Base-by-base conservation (phyloP, 306 rosid species). In the Inga oerstediana region DNA sequence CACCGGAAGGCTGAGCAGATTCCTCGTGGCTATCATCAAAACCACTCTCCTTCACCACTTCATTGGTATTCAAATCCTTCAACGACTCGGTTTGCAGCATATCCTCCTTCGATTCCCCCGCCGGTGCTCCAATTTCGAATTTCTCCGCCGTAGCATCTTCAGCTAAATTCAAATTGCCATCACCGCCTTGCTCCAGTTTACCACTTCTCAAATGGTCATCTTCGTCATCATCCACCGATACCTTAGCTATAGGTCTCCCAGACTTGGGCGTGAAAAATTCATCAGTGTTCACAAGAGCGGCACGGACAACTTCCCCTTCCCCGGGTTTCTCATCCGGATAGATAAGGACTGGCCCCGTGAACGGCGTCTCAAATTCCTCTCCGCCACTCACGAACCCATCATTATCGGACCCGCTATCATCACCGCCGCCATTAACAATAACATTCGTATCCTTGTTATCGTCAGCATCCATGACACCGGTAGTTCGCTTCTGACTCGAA, bases 341-440 rank as follows among this genome's bases (percentile, higher is more conserved):
- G 8, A 85, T 87, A 10, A 72, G 80, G 84, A 90, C 46, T 10
- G 92, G 93, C 85, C 84, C 80, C n/a, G 82, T 83, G 3, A 71
- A 35, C 8, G 77, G 82, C 54, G 87, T 30, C n/a, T 84, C 94
- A 2, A 91, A 86, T 43, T 88, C 95, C 43, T 86, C 91, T 14
- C 86, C 96, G 3, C 89, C 98, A 68, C 94, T 93, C 64, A 83
- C 34, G 45, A 93, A 93, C 52, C 97, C 99, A 7, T 88, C 94
- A 19, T 73, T 54, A 1, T 90, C 97, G 9, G 92, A 87, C 43
- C 86, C 92, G 12, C 54, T 85, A n/a, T 22, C 84, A 20, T 73
- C 75, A 5, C 85, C 89, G 16, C 5, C 51, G 22, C 51, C 82
- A 39, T 62, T 65, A 69, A 72, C 73, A 48, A 69, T 54, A 30